These are phyloP conservation scores for Balamuthia mandrillaris DNA, from an alignment of 208 protist genomes.

Conservation along the genomic window DNA sequence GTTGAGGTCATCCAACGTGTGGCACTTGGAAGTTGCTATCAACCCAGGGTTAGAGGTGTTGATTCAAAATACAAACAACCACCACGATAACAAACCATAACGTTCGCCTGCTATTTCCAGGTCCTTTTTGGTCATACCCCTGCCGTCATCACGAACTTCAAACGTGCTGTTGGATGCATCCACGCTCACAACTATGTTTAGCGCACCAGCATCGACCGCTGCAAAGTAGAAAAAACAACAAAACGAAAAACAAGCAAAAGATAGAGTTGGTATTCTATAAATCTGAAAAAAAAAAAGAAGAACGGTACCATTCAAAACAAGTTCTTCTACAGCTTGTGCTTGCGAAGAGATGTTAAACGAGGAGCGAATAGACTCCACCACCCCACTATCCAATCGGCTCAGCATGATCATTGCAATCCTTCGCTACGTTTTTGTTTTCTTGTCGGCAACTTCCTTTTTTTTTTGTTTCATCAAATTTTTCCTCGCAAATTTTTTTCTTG, in stretches of 20 bases:
- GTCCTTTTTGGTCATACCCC: not conserved
- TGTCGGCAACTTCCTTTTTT: too few species aligned
- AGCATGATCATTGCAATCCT: not conserved
- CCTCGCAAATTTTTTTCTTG: too few species aligned
- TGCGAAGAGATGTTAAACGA: not conserved
- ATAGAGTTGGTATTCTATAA: not conserved
- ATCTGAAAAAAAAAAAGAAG: not conserved
- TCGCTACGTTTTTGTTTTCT: not conserved
- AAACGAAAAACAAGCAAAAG: not conserved
- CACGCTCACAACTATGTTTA: not conserved
- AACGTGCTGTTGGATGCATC: not conserved
- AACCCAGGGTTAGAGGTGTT: not conserved
- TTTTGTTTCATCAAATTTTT: too few species aligned
- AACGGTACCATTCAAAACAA: not conserved
- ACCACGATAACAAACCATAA: not conserved
- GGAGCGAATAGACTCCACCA: not conserved
- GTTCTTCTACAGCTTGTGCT: not conserved
- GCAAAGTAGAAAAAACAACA: not conserved
- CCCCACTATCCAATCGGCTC: not conserved
- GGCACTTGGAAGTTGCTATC: not conserved
- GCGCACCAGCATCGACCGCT: not conserved
- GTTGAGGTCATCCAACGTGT: not conserved
- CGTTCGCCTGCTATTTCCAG: not conserved
- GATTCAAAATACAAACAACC: not conserved
- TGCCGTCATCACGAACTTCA: slow-evolving; percentile 20